Percentiles rank a stretch among this genome's conserved stretches.
Conservation (phyloP, 2,329 filamentous ascomycete species). For the Cladosporium velox region DNA sequence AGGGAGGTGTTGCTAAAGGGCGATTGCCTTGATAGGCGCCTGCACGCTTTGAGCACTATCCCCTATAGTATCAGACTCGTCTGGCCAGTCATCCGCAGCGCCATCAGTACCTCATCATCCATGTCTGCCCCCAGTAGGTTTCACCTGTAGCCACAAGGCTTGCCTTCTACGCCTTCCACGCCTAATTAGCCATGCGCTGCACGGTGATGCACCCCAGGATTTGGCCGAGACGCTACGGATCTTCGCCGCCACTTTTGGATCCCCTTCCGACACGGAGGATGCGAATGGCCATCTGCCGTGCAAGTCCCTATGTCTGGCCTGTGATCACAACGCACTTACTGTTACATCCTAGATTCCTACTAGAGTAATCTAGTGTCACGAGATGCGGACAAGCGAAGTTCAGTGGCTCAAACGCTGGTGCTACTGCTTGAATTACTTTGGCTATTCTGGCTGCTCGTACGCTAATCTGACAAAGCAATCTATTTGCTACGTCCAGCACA, state of each 20-base stretch:
- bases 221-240: slow-evolving; percentile 1
- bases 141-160: neutral
- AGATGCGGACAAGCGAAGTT: neutral
- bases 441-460: slow-evolving; percentile 9
- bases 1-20: neutral
- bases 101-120: neutral
- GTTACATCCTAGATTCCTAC: neutral
- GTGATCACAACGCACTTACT: neutral
- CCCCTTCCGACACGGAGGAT: slow-evolving; percentile 7
- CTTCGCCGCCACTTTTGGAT: neutral
- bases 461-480: slow-evolving; percentile 4
- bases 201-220: neutral
- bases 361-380: neutral
- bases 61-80: neutral
- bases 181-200: neutral
- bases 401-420: slow-evolving; percentile 6
- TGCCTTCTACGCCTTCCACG: neutral
- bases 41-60: neutral
- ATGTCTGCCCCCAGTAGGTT: neutral
- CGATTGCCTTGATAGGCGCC: neutral
- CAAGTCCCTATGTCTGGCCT: neutral
- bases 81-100: neutral
- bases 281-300: neutral
- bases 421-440: slow-evolving; percentile 3
- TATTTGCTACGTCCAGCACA: slow-evolving; percentile 10